Conservation (phyloP, 768 basidiomycete species). For the Cystofilobasidium ferigula region DNA sequence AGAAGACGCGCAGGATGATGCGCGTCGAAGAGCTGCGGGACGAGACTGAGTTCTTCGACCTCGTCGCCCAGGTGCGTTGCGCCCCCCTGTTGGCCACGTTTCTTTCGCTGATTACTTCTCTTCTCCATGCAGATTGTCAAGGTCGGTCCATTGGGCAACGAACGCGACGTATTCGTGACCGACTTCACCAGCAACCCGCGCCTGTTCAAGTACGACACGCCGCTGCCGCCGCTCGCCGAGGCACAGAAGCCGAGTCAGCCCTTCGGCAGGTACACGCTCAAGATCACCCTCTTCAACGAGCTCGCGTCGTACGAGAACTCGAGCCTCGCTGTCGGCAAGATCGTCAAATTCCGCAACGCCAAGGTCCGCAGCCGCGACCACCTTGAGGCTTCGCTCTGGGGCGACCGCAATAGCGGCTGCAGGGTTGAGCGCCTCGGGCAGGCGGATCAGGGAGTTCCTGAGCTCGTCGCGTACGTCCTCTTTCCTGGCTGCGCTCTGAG, state of each 20-base stretch:
- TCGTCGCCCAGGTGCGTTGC: not conserved
- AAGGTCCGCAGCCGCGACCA: not conserved
- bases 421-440: not conserved
- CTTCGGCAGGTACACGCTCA: not conserved
- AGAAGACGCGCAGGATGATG: not conserved
- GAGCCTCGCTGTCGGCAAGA: not conserved
- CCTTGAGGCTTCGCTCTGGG: not conserved
- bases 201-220: not conserved
- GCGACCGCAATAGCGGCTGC: not conserved
- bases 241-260: not conserved
- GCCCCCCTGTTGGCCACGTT: not conserved
- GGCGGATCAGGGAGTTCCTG: not conserved
- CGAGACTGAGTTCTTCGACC: not conserved
- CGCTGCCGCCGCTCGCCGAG: not conserved
- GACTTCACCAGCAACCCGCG: not conserved
- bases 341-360: not conserved
- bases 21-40: not conserved
- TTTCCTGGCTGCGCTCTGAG: not conserved
- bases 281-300: not conserved
- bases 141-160: not conserved
- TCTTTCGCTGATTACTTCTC: not conserved
- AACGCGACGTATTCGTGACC: not conserved
- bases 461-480: not conserved
- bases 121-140: not conserved
- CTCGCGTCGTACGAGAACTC: not conserved